Base-by-base conservation (phyloP, 1,139 yeast genomes). In the Sugiyamaella novakii region DNA sequence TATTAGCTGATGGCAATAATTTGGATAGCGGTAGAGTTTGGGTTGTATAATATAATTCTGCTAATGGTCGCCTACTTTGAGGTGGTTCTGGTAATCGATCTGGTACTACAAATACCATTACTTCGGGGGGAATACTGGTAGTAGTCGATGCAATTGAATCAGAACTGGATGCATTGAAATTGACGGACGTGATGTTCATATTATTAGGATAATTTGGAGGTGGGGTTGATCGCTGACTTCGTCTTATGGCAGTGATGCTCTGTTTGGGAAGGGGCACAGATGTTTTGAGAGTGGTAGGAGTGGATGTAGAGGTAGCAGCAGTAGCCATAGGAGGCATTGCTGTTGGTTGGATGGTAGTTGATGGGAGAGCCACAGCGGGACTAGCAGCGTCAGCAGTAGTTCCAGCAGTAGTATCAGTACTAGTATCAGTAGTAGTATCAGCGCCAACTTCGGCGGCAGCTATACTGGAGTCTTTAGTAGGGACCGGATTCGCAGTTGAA, bases 1-100 rank as follows among this genome's bases (percentile, higher is more conserved):
- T 92, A 62, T 89, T 95, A 7, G 96, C 83, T 27, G 89, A 79
- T 0, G 96, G 92, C 28, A 92, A 72, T 25, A 91, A 70, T 61
- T 86, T 88, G 11, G 86, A 82, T 41, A 91, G 69, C 0, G 97
- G 98, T 40, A 88, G 73, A 0, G 96, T 84, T 63, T 91, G 96
- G 1, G 96, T 87, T 51, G 87, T 78, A 62, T 87, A 89, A 62
- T 85, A 87, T 34, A 92, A 70, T 62, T 91, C 97, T 0, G 96
- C 87, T 54, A 91, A 72, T 1, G 97, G 85, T 25, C 60, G 55
- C 6, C 65, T 49, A 12, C 59, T 54, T 42, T 59, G 64, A 4
- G 64, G 62, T 7, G 69, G 69, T 25, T 65, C 69, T 0, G 72
- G 71, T 1, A 69, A 53, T 12, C 64, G 50, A 29, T 66, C 65